These are phyloP conservation scores for Ambrosiella beaveri DNA, from an alignment of 2,329 filamentous ascomycete species.

Conservation along the genomic window DNA sequence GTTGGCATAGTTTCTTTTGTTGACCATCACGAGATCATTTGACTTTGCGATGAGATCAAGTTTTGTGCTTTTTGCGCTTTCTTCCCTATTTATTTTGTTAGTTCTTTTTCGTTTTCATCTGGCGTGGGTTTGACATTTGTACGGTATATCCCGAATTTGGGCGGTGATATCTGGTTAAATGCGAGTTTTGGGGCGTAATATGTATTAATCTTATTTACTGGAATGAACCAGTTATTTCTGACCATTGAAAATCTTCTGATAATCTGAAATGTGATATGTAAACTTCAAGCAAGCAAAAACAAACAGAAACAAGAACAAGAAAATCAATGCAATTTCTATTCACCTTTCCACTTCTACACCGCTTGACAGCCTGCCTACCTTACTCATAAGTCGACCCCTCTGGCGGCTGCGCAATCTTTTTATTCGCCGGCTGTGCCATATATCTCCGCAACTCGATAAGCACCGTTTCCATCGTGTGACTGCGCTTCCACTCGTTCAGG, in stretches of 20 bases:
- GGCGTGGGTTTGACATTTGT: background rate
- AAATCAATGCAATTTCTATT: background rate
- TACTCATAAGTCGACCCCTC: constrained; percentile 48
- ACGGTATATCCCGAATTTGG: background rate
- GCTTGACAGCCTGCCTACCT: background rate
- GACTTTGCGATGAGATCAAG: background rate
- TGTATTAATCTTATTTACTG: constrained; percentile 1
- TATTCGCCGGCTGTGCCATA: constrained; percentile 82
- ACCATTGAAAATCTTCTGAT: too few relatives aligned
- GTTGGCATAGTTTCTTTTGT: background rate
- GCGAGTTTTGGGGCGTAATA: background rate
- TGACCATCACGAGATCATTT: background rate
- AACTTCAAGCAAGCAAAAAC: background rate
- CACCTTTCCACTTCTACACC: background rate
- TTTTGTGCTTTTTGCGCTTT: background rate
- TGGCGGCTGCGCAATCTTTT: constrained; percentile 85
- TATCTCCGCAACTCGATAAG: constrained; percentile 78
- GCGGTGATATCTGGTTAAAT: background rate
- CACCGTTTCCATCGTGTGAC: constrained; percentile 90
- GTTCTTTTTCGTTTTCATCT: background rate
- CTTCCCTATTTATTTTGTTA: background rate
- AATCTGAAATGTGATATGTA: too few relatives aligned
- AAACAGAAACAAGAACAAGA: background rate
- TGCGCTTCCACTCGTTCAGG: constrained; percentile 75
- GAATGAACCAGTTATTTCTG: too few relatives aligned